Evolutionary conservation across 2,329 filamentous ascomycete species (phyloP).

Genomic region (Colletotrichum cuscutae): DNA sequence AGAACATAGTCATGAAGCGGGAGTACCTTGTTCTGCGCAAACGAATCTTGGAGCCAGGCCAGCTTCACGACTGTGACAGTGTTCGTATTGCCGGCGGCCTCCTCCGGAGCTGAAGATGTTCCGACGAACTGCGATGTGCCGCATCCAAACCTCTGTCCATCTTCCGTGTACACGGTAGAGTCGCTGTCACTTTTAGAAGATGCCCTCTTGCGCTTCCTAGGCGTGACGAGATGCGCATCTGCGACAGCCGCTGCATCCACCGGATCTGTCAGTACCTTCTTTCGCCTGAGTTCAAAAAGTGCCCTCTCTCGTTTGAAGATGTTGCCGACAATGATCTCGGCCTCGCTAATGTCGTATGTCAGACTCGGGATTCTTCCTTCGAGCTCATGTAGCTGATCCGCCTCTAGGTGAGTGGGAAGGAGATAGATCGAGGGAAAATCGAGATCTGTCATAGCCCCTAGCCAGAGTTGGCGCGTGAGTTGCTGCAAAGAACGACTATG

Average conservation of each 20-base stretch:
- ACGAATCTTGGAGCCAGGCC: slow-evolving; percentile 66
- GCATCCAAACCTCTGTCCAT: neutral
- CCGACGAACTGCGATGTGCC: neutral
- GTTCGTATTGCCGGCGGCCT: slow-evolving; percentile 38
- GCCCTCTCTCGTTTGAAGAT: slow-evolving; percentile 77
- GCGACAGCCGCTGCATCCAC: slow-evolving; percentile 36
- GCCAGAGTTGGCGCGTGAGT: neutral
- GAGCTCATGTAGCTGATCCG: slow-evolving; percentile 70
- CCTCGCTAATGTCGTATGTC: slow-evolving; percentile 78
- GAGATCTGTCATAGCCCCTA: slow-evolving; percentile 37
- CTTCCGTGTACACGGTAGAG: slow-evolving; percentile 14
- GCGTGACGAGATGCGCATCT: neutral
- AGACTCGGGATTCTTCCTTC: slow-evolving; percentile 73
- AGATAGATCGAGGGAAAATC: slow-evolving; percentile 76
- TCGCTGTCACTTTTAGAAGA: slow-evolving; percentile 41
- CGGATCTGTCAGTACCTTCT: slow-evolving; percentile 70
- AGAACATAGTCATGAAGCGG: slow-evolving; percentile 63
- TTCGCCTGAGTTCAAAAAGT: slow-evolving; percentile 78
- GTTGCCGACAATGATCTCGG: slow-evolving; percentile 79
- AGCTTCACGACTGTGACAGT: slow-evolving; percentile 66
- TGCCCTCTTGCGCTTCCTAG: neutral
- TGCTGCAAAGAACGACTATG: neutral
- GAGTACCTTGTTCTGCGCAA: slow-evolving; percentile 55
- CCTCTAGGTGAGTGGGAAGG: slow-evolving; percentile 74
- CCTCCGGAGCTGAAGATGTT: neutral